Conservation (phyloP, 768 basidiomycete genomes). For the Boletus rufocinnamomeus region DNA sequence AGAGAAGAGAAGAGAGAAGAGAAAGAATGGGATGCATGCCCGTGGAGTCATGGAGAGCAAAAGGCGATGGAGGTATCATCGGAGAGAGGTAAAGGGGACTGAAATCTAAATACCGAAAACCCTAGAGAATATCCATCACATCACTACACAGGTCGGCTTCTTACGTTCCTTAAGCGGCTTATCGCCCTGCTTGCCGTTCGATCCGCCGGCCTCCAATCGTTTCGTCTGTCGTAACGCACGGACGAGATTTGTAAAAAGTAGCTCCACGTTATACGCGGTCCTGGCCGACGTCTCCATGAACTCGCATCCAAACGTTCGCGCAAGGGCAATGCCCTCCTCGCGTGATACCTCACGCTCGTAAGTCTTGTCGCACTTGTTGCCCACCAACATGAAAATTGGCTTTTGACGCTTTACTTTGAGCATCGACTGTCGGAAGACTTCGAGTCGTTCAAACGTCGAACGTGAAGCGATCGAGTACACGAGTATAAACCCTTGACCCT, state of each 20-base stretch:
- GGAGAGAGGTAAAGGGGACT: constrained; percentile 66
- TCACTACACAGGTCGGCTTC: constrained; percentile 70
- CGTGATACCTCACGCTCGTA: constrained; percentile 88
- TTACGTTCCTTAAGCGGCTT: constrained; percentile 47
- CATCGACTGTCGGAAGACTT: constrained; percentile 89
- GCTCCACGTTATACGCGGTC: constrained; percentile 90
- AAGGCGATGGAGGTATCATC: constrained; percentile 72
- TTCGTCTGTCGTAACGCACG: constrained; percentile 76
- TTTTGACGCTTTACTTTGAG: constrained; percentile 82
- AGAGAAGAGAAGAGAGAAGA: constrained; percentile 1
- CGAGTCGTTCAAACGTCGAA: constrained; percentile 86
- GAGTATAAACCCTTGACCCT: constrained; percentile 97
- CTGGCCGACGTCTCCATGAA: constrained; percentile 98
- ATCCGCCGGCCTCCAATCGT: constrained; percentile 50
- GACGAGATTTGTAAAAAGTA: constrained; percentile 85
- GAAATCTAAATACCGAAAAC: constrained; percentile 66
- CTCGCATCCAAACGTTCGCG: constrained; percentile 83
- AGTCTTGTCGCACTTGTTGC: constrained; percentile 95
- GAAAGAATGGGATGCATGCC: constrained; percentile 27
- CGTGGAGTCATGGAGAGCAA: constrained; percentile 31
- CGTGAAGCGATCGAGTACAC: constrained; percentile 97
- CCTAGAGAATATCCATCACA: constrained; percentile 70
- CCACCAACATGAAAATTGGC: constrained; percentile 91
- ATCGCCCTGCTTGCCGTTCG: constrained; percentile 41
- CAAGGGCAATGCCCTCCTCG: constrained; percentile 84